Evolutionary conservation across 257 asterid species (phyloP).

Genomic region (Rehmannia glutinosa): DNA sequence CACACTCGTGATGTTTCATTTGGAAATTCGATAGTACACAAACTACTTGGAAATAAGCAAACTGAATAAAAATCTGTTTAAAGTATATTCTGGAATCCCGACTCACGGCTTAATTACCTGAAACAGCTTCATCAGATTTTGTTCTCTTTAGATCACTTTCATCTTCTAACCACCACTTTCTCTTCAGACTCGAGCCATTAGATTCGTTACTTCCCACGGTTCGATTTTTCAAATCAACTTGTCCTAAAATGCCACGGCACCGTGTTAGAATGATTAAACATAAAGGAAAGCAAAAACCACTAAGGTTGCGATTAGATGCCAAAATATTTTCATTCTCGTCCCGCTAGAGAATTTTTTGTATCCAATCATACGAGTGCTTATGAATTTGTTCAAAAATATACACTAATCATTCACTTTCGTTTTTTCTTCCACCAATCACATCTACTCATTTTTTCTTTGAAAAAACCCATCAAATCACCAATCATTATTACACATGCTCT

Average conservation of each 20-base stretch:
- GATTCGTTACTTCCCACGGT: neutral
- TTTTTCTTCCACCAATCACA: too few relatives aligned
- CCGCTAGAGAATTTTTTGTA: too few relatives aligned
- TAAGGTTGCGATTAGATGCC: too few relatives aligned
- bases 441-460: too few relatives aligned
- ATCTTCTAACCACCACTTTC: conserved; percentile 41
- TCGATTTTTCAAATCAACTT: conserved; percentile 10
- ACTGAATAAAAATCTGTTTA: neutral
- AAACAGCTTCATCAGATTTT: conserved; percentile 29
- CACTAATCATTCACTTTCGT: too few relatives aligned
- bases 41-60: neutral
- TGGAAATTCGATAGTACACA: neutral
- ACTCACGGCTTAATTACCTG: conserved; percentile 17
- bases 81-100: too few relatives aligned
- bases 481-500: too few relatives aligned
- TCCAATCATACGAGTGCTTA: too few relatives aligned
- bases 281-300: neutral
- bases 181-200: conserved; percentile 31
- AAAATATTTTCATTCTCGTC: too few relatives aligned
- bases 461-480: too few relatives aligned
- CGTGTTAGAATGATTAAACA: neutral
- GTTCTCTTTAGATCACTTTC: conserved; percentile 33
- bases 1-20: neutral
- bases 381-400: too few relatives aligned
- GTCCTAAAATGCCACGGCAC: conserved; percentile 9